These are phyloP conservation scores for Suillus occidentalis DNA, from an alignment of 768 basidiomycete species.

Conservation along the genomic window DNA sequence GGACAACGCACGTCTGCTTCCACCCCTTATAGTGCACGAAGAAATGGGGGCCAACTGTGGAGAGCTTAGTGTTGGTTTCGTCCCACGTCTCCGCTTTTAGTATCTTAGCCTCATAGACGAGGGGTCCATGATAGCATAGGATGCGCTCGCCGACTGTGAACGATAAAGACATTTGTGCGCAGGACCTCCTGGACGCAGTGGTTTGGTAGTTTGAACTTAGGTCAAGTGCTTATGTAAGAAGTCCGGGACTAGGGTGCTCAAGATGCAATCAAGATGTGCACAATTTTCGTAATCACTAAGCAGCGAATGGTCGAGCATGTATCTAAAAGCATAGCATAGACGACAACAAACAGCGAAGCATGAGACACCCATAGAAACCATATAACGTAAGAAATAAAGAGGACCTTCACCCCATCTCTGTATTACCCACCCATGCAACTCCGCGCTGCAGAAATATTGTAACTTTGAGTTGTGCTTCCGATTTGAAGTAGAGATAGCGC, in stretches of 20 bases:
- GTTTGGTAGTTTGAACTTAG: slow-evolving; percentile 5
- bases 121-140: slow-evolving; percentile 91
- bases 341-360: background rate
- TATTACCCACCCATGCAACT: background rate
- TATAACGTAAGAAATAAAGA: background rate
- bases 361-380: background rate
- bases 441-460: background rate
- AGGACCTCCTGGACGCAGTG: background rate
- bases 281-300: background rate
- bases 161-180: slow-evolving; percentile 22
- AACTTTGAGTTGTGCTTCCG: background rate
- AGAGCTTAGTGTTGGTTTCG: slow-evolving; percentile 58
- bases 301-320: no score
- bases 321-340: background rate
- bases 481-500: background rate
- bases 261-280: no score
- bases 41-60: slow-evolving; percentile 75
- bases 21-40: slow-evolving; percentile 99
- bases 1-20: slow-evolving; percentile 83
- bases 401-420: background rate
- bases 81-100: slow-evolving; percentile 66
- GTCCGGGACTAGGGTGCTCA: no score
- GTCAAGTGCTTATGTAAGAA: slow-evolving; percentile 1
- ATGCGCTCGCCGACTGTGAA: slow-evolving; percentile 74
- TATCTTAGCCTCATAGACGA: slow-evolving; percentile 96